Percentiles rank a stretch among this genome's conserved stretches.
These are phyloP conservation scores for Tylopilus intermedius DNA, from an alignment of 768 basidiomycete genomes.

Conservation along the genomic window DNA sequence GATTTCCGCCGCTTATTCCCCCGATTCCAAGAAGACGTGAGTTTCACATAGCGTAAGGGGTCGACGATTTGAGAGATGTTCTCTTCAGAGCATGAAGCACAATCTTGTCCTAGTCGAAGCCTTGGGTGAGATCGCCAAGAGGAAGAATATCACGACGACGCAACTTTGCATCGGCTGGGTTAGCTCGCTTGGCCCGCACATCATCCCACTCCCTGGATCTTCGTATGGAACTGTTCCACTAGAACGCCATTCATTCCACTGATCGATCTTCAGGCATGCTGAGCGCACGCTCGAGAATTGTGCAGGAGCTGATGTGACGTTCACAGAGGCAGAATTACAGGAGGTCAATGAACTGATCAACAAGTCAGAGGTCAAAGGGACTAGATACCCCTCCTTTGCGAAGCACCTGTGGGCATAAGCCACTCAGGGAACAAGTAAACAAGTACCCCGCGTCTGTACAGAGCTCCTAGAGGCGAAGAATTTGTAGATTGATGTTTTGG, in stretches of 20 bases:
- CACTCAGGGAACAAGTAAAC: neutral
- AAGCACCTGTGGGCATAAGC: conserved; percentile 33
- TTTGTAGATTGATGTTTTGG: neutral
- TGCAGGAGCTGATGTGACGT: conserved; percentile 38
- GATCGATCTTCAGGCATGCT: conserved; percentile 21
- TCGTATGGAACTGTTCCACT: conserved; percentile 27
- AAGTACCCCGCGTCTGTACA: neutral
- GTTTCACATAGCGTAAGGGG: conserved; percentile 7
- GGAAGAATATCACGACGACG: conserved; percentile 38
- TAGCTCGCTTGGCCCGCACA: conserved; percentile 33
- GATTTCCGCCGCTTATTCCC: conserved; percentile 35
- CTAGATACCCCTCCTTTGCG: conserved; percentile 31
- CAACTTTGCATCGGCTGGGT: conserved; percentile 46
- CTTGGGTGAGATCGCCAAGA: conserved; percentile 37
- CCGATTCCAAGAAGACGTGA: conserved; percentile 41
- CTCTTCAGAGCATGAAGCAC: conserved; percentile 33
- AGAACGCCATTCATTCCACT: neutral
- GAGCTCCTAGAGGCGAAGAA: neutral
- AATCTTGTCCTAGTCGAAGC: conserved; percentile 42
- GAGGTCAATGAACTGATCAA: conserved; percentile 37
- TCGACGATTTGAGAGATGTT: neutral
- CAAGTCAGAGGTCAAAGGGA: conserved; percentile 35
- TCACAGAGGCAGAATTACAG: conserved; percentile 37
- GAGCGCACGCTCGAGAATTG: conserved; percentile 44
- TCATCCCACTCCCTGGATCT: conserved; percentile 49